Base-by-base conservation (phyloP, 106 monocot genomes). In the Ottelia alismoides region DNA sequence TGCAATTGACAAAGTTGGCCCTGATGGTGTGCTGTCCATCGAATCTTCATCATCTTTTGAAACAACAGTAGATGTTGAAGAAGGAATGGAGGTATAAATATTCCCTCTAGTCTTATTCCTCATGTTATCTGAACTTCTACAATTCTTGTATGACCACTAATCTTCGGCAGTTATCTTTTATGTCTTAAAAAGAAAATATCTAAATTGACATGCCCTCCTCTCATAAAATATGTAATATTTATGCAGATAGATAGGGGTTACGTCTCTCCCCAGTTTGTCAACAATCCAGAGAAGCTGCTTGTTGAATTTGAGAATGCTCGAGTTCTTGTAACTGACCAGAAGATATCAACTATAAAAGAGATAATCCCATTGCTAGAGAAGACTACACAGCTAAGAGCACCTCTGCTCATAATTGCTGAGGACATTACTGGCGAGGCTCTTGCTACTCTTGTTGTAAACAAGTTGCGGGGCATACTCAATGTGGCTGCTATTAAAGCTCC, bases 401-500 rank as follows among this genome's bases (percentile, higher is more conserved):
- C 85, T 30, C 52, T 85, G 1, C 70, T 85, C 27, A 85, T 85
- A 30, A 71, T 85, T 62, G 80, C 85, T 17, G 85, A 85, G 58
- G 85, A 85, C 64, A 68, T 85, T 12, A 74, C 80, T 18, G 85
- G 85, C 46, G 80, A 85, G 60, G 85, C 85, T 57, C 60, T 85
- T 30, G 85, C 85, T 25, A 85, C 85, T 22, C 85, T 85, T 55
- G 85, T 85, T 55, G 85, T 85, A 21, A 85, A 85, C 51, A 85
- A 85, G 47, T 57, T 85, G 16, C 47, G 85, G 10, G 85, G 85
- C 14, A 71, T 85, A 47, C 56, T 85, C 3, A 85, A 85, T 77
- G 85, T 85, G 40, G 85, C 79, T 60, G 85, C 85, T 23, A 85
- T 85, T 29, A 85, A 85, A 54, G 85, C 85, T 44, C 85, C 85